These are phyloP conservation scores for Colletotrichum eleusines DNA, from an alignment of 2,329 filamentous ascomycete genomes.

Conservation along the genomic window DNA sequence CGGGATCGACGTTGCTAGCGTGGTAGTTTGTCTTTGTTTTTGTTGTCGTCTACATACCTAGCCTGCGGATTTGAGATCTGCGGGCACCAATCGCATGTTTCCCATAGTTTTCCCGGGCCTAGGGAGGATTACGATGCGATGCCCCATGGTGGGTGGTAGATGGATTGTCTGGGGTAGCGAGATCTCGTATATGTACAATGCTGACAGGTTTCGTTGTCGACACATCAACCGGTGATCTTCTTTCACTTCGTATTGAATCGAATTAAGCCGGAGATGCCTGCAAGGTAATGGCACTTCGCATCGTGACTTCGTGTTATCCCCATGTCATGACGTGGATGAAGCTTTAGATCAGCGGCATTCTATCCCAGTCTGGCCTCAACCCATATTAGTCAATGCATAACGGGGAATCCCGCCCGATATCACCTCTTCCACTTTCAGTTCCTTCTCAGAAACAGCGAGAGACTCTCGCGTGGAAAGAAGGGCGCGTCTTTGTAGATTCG, in stretches of 20 bases:
- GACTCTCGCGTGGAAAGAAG: not conserved
- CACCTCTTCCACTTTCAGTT: not conserved
- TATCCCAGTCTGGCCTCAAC: not conserved
- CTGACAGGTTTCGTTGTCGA: conserved; percentile 8
- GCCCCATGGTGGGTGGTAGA: not conserved
- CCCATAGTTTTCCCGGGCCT: not conserved
- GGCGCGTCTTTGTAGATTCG: not conserved
- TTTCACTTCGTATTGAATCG: conserved; percentile 1
- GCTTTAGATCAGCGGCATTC: not conserved
- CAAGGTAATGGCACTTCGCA: not conserved
- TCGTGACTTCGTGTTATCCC: not conserved
- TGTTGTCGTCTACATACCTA: too few species aligned
- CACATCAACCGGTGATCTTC: not conserved
- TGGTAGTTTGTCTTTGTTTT: not conserved
- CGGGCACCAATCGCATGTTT: conserved; percentile 30
- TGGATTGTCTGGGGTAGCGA: conserved; percentile 14
- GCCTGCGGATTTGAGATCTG: conserved; percentile 12
- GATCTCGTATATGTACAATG: conserved; percentile 27
- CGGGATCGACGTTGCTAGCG: conserved; percentile 8
- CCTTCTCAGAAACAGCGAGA: not conserved
- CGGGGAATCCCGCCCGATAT: not conserved
- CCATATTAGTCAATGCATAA: not conserved
- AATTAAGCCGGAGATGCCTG: not conserved
- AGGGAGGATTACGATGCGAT: conserved; percentile 3
- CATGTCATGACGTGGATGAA: not conserved